These are phyloP conservation scores for Cornus controversa DNA, from an alignment of 148 eudicot genomes.

Conservation along the genomic window DNA sequence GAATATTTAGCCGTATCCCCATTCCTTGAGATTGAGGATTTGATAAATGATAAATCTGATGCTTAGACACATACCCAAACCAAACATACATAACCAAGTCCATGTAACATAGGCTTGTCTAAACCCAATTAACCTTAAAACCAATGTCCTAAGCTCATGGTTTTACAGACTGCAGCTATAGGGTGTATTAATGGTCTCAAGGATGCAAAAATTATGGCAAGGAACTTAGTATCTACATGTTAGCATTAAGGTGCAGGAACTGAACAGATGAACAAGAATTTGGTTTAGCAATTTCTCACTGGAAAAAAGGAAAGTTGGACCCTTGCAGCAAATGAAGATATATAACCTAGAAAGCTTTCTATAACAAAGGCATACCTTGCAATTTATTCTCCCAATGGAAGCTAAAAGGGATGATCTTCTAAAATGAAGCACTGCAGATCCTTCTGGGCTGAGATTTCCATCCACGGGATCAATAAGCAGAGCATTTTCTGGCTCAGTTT, in stretches of 20 bases:
- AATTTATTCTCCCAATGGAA: constrained; percentile 61
- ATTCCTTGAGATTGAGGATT: not conserved
- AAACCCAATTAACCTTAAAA: not conserved
- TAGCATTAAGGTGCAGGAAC: too few relatives aligned
- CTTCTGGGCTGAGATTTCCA: constrained; percentile 73
- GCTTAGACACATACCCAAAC: too few relatives aligned
- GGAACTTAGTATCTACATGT: not conserved
- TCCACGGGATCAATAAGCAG: constrained; percentile 67
- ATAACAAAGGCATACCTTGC: constrained; percentile 61
- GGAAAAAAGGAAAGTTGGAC: not conserved
- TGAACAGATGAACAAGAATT: too few relatives aligned
- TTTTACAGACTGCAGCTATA: not conserved
- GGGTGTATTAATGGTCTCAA: not conserved
- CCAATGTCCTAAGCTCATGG: not conserved
- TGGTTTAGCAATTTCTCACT: not conserved
- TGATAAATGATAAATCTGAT: too few relatives aligned
- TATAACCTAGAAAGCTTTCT: not conserved
- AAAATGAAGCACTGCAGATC: constrained; percentile 69
- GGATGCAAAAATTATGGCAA: not conserved
- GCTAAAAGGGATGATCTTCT: constrained; percentile 64
- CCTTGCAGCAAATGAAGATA: not conserved
- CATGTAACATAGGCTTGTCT: not conserved
- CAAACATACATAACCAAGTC: not conserved
- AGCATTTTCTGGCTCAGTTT: constrained; percentile 72
- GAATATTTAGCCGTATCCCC: too few relatives aligned